Base-by-base conservation (phyloP, 768 basidiomycete species). In the Hygrocybe coccinea region DNA sequence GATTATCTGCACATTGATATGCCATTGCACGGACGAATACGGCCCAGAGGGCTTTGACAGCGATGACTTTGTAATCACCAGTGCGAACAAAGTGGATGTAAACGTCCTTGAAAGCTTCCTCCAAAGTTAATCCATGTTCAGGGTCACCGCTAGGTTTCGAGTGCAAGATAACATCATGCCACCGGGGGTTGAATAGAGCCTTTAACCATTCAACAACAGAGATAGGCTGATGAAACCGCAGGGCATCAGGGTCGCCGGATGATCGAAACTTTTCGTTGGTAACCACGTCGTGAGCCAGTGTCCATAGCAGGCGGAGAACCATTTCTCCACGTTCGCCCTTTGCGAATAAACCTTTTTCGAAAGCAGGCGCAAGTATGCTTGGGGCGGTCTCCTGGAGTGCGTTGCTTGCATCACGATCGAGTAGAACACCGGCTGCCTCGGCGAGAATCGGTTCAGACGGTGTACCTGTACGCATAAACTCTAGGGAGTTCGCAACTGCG, bases 271-370 rank as follows among this genome's bases (percentile, higher is more conserved):
- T 39, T 19, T 39, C 19, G 14, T 39, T 39, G 38, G 38, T 19
- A 35, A 43, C 66, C 4, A 50, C 25, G 38, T 64, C 60, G 44
- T 61, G 60, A 3, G 67, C 66, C 2, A 33, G 24, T 15, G 48
- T 61, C n/a, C 67, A 56, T 36, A 68, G 60, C 15, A 59, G 11
- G 3, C 65, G 65, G 22, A 54, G 58, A 21, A 64, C 61, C 5
- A 65, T 5, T 39, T 65, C 68, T 11, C 65, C 57, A 11, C 55
- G 44, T 25, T 61, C 60, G 10, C 63, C 64, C n/a, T 51, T 54
- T 19, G 24, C 45, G 12, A 66, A 10, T 5, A 64, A 41, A 17
- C 57, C 59, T 29, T 47, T 45, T 1, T 51, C 37, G 17, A 61
- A 33, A 24, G n/a, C 2, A 21, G 51, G 22, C 17, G 5, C 11